Base-by-base conservation (phyloP, 305 asterid genomes). In the Fraxinus sp. region DNA sequence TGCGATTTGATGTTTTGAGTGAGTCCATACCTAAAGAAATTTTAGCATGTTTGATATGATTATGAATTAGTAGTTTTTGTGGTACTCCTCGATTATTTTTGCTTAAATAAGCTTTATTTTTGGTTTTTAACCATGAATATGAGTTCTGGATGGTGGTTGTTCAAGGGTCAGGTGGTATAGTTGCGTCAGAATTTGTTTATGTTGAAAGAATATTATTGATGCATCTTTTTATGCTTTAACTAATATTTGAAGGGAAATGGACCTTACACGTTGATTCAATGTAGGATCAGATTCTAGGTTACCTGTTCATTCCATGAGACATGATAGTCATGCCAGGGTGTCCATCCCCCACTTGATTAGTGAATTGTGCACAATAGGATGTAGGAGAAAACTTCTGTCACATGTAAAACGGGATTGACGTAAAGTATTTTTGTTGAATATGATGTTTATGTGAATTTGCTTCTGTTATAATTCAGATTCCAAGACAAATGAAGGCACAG, bases 401-500 rank as follows among this genome's bases (percentile, higher is more conserved):
- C 37, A 22, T 64, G 57, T 37, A 55, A 37, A 41, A 70, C 26
- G 37, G 64, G 66, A 32, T 62, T 72, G 37, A 39, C 30, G 5
- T 49, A 7, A 20, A 18, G 41, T 7, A 41, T 35, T 22, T 24
- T 24, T 71, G 71, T 5, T 76, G 74, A 39, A 36, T 24, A 71
- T 77, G 77, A 46, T 76, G 75, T 78, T 43, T 75, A 64, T 68
- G 26, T 14, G 39, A 49, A 75, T 64, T 75, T 55, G 73, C 36
- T 77, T 35, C 77, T 41, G 14, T 64, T 59, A 73, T 70, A 81
- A 37, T 77, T 77, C 93, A 96, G 99, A 87, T 93, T 33, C 83
- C 87, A 64, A 89, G 97, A 83, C 98, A 93, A 86, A 92, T 91
- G 92, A 93, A 85, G 84, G 92, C 95, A 52, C 96, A 91, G 84